Evolutionary conservation across 2,329 filamentous ascomycete genomes (phyloP).

Genomic region (Teratosphaeria destructans): DNA sequence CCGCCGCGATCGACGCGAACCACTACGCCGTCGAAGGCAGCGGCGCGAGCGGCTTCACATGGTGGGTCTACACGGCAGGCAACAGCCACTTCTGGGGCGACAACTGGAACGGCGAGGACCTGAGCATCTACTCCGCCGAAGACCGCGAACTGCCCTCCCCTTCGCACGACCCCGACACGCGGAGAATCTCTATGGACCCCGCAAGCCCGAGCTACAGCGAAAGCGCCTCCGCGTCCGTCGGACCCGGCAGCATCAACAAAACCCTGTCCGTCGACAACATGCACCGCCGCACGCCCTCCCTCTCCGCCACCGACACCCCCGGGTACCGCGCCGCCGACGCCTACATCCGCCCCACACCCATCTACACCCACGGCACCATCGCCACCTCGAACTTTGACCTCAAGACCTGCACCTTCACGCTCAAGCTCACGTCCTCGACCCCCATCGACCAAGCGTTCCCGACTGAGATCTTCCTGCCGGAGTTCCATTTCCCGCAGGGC

Average conservation of each 20-base stretch:
- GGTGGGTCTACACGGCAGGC: constrained; percentile 77
- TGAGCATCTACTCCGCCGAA: constrained; percentile 80
- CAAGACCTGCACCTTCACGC: constrained; percentile 62
- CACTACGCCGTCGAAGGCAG: constrained; percentile 85
- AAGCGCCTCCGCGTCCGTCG: constrained; percentile 47
- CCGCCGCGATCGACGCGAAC: constrained; percentile 88
- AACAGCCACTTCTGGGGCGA: constrained; percentile 87
- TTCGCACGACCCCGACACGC: constrained; percentile 37
- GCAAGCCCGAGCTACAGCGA: constrained; percentile 45
- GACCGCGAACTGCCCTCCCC: constrained; percentile 52
- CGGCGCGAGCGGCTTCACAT: constrained; percentile 69
- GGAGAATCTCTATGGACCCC: constrained; percentile 40
- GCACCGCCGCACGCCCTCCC: constrained; percentile 12
- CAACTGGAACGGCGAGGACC: constrained; percentile 93
- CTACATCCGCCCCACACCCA: constrained; percentile 76
- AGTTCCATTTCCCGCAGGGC: constrained; percentile 74
- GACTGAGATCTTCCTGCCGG: constrained; percentile 76
- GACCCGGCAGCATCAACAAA: constrained; percentile 63
- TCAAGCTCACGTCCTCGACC: constrained; percentile 55
- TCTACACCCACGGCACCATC: constrained; percentile 62
- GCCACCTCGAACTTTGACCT: constrained; percentile 71
- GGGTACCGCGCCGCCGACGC: constrained; percentile 88
- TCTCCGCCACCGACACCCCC: constrained; percentile 29
- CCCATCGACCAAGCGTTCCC: constrained; percentile 54
- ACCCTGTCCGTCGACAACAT: constrained; percentile 52